Evolutionary conservation across 129 eudicot species (phyloP), one percentile per base, ranked within the genome.

Genomic region (Mikania micrantha): DNA sequence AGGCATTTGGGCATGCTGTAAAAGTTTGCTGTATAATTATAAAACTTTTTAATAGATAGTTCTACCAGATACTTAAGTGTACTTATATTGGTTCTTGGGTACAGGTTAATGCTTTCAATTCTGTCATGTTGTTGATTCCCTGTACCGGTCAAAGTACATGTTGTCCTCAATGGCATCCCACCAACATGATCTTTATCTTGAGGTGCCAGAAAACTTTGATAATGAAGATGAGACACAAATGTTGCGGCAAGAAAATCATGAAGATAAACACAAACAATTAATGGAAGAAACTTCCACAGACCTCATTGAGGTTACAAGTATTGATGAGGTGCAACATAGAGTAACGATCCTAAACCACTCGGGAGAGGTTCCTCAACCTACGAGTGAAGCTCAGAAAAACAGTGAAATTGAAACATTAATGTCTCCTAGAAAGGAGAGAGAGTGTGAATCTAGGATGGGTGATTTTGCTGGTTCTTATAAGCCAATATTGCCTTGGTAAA

Each of bases 401-500:
- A 40, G 41, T 57, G 78, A 78, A 66, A 11, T 48, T 12, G 77
- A 64, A 64, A 73, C 79, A 60, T 20, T 32, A 47, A 75, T 34
- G 65, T 60, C 79, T 22, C 42, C 61, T 10, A 70, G 69, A 75
- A 68, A 31, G 47, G 77, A 35, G 38, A 73, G 74, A 56, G 57
- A 21, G 22, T 22, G 52, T 48, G 78, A 66, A 48, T 39, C 41
- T 54, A 35, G 45, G 44, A 47, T 68, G 21, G 59, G 39, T 64
- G 81, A 66, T 77, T 58, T 74, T 31, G 35, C 58, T 11, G 60
- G 60, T 54, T 57, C 74, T 34, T 81, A 69, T 58, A 77, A 77
- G 79, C 90, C 96, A 64, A 83, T 92, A 79, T 71, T 92, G 67
- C 96, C 98, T 34, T 92, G 98, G 70, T 92, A 53, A 88, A 92